Conservation (phyloP, 352 stramenopile genomes). For the Peronospora belbahrii region DNA sequence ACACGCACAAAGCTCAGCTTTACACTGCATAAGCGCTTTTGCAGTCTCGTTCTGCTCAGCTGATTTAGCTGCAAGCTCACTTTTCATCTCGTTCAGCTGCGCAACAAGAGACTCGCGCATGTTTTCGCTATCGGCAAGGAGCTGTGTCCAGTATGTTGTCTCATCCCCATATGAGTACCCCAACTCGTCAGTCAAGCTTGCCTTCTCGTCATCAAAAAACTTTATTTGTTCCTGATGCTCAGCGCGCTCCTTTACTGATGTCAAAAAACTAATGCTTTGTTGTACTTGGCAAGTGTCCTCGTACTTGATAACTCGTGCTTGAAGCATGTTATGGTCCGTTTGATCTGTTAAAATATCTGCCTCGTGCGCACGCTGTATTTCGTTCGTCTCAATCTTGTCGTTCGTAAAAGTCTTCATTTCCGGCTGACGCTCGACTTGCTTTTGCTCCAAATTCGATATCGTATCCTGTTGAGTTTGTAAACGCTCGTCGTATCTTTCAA, state of each 20-base stretch:
- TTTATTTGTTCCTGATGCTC: slow-evolving; percentile 5
- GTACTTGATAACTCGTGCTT: slow-evolving; percentile 7
- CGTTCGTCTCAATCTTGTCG: slow-evolving; percentile 4
- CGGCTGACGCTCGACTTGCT: slow-evolving; percentile 9
- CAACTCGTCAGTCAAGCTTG: slow-evolving; percentile 3
- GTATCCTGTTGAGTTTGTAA: slow-evolving; percentile 10
- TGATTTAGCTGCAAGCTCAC: slow-evolving; percentile 8
- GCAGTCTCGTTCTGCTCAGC: slow-evolving; percentile 7
- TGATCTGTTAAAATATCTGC: background rate
- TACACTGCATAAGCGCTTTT: slow-evolving; percentile 9
- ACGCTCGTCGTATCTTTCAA: slow-evolving; percentile 8
- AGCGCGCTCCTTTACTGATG: slow-evolving; percentile 5
- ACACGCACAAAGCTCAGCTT: slow-evolving; percentile 11
- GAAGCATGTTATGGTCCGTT: slow-evolving; percentile 3
- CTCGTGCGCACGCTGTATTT: slow-evolving; percentile 7
- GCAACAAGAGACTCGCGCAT: slow-evolving; percentile 7
- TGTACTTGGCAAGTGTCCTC: slow-evolving; percentile 9
- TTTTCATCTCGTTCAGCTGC: slow-evolving; percentile 9
- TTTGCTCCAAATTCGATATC: slow-evolving; percentile 9
- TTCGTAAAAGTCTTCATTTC: slow-evolving; percentile 9
- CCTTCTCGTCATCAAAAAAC: slow-evolving; percentile 9
- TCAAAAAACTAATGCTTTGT: slow-evolving; percentile 9
- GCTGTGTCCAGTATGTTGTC: slow-evolving; percentile 6
- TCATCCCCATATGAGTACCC: slow-evolving; percentile 10
- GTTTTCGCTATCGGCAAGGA: slow-evolving; percentile 6